A percentile compares a stretch with the other conserved stretches of the same genome.
Conservation (phyloP, 2,329 filamentous ascomycete genomes). For the Aspergillus latus region DNA sequence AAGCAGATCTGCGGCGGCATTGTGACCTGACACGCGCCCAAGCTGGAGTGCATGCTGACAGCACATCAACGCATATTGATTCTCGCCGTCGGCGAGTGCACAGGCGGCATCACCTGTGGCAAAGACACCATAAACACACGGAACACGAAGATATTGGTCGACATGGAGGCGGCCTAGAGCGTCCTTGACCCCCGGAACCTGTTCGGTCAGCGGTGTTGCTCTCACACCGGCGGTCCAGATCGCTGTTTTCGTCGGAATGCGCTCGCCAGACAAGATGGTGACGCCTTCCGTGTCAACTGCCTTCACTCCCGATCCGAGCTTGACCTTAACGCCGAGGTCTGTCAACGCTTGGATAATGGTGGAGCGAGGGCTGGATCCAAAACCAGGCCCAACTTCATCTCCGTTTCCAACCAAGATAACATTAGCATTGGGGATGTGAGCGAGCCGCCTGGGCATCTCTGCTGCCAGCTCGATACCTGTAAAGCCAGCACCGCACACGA, state of each 20-base stretch:
- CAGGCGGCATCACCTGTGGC: conserved; percentile 39
- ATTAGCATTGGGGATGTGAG: background rate
- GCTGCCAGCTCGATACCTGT: conserved; percentile 32
- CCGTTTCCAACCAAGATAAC: conserved; percentile 33
- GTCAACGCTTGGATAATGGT: conserved; percentile 33
- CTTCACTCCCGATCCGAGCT: conserved; percentile 29
- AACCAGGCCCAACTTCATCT: conserved; percentile 31
- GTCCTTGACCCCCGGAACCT: conserved; percentile 34
- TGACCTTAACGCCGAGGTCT: conserved; percentile 31
- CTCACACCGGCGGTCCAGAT: conserved; percentile 42
- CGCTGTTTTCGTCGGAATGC: conserved; percentile 34
- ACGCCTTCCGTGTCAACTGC: conserved; percentile 29
- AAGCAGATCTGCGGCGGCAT: conserved; percentile 38
- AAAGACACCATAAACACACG: conserved; percentile 25
- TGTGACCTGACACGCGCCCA: conserved; percentile 37
- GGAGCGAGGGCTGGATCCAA: conserved; percentile 36
- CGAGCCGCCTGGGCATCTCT: conserved; percentile 34
- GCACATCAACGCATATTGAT: conserved; percentile 38
- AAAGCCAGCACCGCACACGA: conserved; percentile 39
- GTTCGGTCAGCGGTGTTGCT: conserved; percentile 34
- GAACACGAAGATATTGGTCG: conserved; percentile 30
- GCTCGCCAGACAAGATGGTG: conserved; percentile 30
- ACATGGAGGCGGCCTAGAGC: conserved; percentile 31
- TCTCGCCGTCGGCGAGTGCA: conserved; percentile 22
- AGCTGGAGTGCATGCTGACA: conserved; percentile 43